Evolutionary conservation across 768 basidiomycete genomes (phyloP).

Genomic region (Pleurotus tuber-regium): DNA sequence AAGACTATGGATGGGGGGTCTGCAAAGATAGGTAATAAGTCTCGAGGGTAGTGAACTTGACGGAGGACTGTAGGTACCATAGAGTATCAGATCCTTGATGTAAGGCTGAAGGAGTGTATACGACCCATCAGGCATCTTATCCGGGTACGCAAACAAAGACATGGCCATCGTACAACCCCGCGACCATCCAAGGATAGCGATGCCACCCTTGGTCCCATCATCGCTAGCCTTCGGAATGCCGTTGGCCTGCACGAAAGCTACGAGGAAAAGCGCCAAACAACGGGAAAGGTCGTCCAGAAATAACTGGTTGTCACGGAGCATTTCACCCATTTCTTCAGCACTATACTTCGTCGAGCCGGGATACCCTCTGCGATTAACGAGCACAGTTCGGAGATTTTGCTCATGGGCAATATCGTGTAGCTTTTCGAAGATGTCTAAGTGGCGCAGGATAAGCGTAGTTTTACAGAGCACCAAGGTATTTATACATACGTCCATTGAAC

Average conservation of each 20-base stretch:
- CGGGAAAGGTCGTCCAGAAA: conserved; percentile 16
- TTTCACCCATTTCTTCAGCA: conserved; percentile 17
- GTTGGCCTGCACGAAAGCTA: conserved; percentile 15
- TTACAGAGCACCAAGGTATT: neutral
- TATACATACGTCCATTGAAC: conserved; percentile 18
- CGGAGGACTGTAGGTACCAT: conserved; percentile 12
- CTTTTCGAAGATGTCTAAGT: conserved; percentile 15
- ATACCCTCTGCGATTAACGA: conserved; percentile 22
- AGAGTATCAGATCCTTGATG: conserved; percentile 13
- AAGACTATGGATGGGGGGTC: conserved; percentile 12
- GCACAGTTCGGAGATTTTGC: conserved; percentile 18
- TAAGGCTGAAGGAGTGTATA: conserved; percentile 11
- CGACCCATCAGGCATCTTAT: neutral
- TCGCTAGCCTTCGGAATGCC: conserved; percentile 15
- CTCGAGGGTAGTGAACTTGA: too few relatives aligned
- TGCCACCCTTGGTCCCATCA: conserved; percentile 15
- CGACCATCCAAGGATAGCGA: conserved; percentile 21
- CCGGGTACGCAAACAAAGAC: conserved; percentile 9
- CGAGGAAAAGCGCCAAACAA: conserved; percentile 17
- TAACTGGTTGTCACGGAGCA: conserved; percentile 12
- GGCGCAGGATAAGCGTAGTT: neutral
- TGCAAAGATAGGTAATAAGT: neutral
- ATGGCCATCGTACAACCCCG: conserved; percentile 13
- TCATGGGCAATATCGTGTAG: conserved; percentile 11
- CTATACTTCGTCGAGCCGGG: conserved; percentile 19